Percentiles rank a stretch among this genome's conserved stretches.
Conservation (phyloP, 2,329 filamentous ascomycete genomes). For the Neonectria magnoliae region DNA sequence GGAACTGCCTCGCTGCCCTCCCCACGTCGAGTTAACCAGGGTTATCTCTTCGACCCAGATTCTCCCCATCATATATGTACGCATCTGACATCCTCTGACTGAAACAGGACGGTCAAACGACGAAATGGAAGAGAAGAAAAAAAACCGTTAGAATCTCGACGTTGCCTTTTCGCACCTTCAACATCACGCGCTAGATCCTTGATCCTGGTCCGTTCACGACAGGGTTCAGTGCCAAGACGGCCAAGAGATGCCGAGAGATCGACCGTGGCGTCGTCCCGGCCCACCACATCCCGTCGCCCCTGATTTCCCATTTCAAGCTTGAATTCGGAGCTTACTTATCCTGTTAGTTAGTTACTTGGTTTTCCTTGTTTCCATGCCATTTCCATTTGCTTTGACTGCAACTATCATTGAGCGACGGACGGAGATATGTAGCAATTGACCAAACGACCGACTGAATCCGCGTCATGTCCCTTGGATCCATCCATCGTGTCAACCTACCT, state of each 20-base stretch:
- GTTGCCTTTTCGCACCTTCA: neutral
- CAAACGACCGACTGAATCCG: neutral
- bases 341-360: too few relatives aligned
- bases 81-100: neutral
- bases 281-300: neutral
- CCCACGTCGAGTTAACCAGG: neutral
- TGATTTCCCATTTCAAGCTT: neutral
- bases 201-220: neutral
- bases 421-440: neutral
- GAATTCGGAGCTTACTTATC: neutral
- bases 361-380: too few relatives aligned
- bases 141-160: neutral
- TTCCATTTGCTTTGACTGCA: neutral
- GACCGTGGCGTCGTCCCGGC: neutral
- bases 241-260: conserved; percentile 40
- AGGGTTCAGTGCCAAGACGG: conserved; percentile 37
- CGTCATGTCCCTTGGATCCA: neutral
- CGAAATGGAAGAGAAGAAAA: neutral
- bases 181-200: neutral
- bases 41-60: neutral
- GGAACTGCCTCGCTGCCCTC: neutral
- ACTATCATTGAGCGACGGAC: neutral
- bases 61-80: neutral
- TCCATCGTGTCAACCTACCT: neutral
- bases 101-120: neutral